Percentiles rank a stretch among this genome's conserved stretches.
Conservation (phyloP, 139 green algal species). For the Pseudopediastrum boryanum region DNA sequence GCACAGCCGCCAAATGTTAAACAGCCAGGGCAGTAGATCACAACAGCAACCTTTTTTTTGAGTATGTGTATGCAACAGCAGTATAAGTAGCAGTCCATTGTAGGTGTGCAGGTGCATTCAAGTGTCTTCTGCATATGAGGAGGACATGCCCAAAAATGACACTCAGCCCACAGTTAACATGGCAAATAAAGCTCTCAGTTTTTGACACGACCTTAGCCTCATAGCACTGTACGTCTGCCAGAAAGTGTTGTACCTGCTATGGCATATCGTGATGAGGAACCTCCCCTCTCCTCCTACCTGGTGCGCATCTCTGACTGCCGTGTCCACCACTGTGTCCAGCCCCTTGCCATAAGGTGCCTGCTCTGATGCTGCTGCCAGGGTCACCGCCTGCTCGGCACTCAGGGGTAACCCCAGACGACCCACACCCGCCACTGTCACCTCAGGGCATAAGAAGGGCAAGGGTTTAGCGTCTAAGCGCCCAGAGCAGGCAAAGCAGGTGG, state of each 20-base stretch:
- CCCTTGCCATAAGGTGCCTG: conserved; percentile 26
- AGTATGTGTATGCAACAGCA: no score
- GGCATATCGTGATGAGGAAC: background rate
- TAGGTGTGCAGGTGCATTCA: no score
- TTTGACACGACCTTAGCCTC: no score
- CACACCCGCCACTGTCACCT: conserved; percentile 3
- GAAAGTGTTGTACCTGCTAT: background rate
- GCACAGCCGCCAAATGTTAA: no score
- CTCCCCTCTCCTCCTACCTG: conserved; percentile 6
- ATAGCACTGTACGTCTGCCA: no score
- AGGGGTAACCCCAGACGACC: conserved; percentile 7
- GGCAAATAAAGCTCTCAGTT: no score
- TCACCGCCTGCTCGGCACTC: conserved; percentile 3
- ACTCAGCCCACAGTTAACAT: background rate
- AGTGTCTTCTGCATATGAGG: no score
- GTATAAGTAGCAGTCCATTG: no score
- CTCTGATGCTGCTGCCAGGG: conserved; percentile 6
- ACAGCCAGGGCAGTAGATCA: no score
- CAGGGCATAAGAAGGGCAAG: background rate
- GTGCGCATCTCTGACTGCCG: background rate
- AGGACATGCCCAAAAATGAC: background rate
- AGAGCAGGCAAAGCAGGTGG: conserved; percentile 10
- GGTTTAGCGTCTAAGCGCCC: background rate
- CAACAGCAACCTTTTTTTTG: no score
- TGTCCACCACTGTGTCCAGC: conserved; percentile 11